Percentiles rank a stretch among this genome's conserved stretches.
These are phyloP conservation scores for Penicillium psychrofluorescens DNA, from an alignment of 495 filamentous ascomycete species.

Conservation along the genomic window DNA sequence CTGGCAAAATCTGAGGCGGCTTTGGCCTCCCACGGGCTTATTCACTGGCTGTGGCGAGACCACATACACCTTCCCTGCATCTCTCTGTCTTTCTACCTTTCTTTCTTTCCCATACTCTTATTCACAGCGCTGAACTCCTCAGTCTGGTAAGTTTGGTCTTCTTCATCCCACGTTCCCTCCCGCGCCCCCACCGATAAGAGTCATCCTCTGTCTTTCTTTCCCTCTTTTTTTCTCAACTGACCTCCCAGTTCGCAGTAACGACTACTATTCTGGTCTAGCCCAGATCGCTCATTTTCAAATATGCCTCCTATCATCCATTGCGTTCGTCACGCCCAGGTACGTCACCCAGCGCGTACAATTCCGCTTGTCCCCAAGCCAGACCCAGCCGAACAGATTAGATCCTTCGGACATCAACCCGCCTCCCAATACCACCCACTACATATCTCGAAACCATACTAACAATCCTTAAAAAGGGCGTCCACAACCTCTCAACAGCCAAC, in stretches of 20 bases:
- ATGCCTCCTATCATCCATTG: conserved; percentile 44
- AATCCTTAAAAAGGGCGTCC: conserved; percentile 55
- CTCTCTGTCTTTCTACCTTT: background rate
- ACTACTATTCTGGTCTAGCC: too few species aligned
- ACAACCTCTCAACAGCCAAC: conserved; percentile 72
- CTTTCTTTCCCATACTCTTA: background rate
- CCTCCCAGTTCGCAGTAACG: background rate
- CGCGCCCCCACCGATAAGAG: conserved; percentile 5
- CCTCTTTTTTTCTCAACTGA: background rate
- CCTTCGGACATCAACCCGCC: too few species aligned
- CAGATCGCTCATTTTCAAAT: background rate
- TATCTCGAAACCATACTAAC: too few species aligned
- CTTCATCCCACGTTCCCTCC: conserved; percentile 2
- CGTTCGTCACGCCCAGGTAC: conserved; percentile 48
- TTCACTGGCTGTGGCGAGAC: too few species aligned
- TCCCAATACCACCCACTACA: too few species aligned
- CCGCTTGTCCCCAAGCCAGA: too few species aligned
- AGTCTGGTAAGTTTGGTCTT: background rate
- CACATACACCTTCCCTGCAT: background rate
- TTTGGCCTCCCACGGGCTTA: too few species aligned
- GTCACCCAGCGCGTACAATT: background rate
- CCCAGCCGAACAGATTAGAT: too few species aligned
- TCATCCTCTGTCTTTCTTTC: too few species aligned
- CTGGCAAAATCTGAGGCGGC: too few species aligned
- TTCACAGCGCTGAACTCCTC: too few species aligned